Percentiles rank a stretch among this genome's conserved stretches.
These are phyloP conservation scores for Saraca asoca DNA, from an alignment of 331 rosid species.

Conservation along the genomic window DNA sequence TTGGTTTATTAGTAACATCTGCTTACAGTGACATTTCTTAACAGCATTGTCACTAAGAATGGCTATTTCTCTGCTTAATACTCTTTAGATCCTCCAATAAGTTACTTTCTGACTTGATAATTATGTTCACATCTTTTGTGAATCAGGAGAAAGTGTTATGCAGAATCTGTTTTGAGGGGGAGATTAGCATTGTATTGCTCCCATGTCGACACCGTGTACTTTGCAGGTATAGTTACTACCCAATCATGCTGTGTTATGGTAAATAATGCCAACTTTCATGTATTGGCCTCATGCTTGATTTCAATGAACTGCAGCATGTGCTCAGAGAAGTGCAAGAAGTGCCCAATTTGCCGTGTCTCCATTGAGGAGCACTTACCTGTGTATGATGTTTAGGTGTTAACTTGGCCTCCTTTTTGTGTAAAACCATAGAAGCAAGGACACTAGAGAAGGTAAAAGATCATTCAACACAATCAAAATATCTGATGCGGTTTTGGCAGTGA, in stretches of 20 bases:
- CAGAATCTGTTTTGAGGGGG: slow-evolving; percentile 90
- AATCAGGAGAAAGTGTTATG: slow-evolving; percentile 92
- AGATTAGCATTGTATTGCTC: slow-evolving; percentile 80
- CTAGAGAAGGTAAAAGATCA: slow-evolving; percentile 24
- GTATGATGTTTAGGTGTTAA: slow-evolving; percentile 71
- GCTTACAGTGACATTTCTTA: slow-evolving; percentile 18
- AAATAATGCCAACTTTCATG: neutral
- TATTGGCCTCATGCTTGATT: slow-evolving; percentile 27
- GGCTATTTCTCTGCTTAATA: neutral
- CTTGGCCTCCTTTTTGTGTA: slow-evolving; percentile 33
- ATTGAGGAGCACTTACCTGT: slow-evolving; percentile 80
- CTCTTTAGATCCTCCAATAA: slow-evolving; percentile 23
- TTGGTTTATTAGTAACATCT: neutral
- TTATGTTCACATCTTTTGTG: slow-evolving; percentile 26
- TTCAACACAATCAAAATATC: no score
- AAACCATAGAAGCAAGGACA: slow-evolving; percentile 43
- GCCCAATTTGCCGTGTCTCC: slow-evolving; percentile 81
- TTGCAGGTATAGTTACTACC: slow-evolving; percentile 65
- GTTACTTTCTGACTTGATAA: slow-evolving; percentile 13
- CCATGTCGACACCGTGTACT: slow-evolving; percentile 92
- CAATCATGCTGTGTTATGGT: slow-evolving; percentile 14
- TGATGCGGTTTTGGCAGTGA: slow-evolving; percentile 9
- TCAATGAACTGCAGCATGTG: slow-evolving; percentile 64
- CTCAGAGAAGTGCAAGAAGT: slow-evolving; percentile 78
- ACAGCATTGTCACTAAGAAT: slow-evolving; percentile 3